phyloP scores from a whole-genome alignment of 495 filamentous ascomycete species.

The Neurospora tetrasperma region DNA sequence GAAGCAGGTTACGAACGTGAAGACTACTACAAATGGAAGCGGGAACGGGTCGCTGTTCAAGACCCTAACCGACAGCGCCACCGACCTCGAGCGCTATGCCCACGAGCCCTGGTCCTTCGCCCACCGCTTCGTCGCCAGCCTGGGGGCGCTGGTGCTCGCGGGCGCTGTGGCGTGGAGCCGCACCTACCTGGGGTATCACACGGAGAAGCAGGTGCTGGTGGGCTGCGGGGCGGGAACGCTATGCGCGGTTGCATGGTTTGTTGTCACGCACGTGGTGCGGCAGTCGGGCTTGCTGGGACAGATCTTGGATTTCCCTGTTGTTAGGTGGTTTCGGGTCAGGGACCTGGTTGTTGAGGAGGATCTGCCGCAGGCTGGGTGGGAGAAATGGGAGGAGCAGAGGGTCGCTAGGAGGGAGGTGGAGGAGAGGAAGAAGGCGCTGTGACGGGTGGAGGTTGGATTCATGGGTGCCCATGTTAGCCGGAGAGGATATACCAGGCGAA shows the following conservation, averaged over 20 bases:
- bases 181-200: conserved; percentile 92
- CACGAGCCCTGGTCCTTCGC: conserved; percentile 44
- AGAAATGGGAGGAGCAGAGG: conserved; percentile 58
- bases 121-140: conserved; percentile 47
- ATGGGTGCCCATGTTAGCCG: not conserved
- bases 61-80: conserved; percentile 11
- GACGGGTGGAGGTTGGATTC: not conserved
- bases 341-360: conserved; percentile 89
- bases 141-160: conserved; percentile 48
- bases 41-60: not conserved
- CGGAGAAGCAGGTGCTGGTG: conserved; percentile 71
- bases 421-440: conserved; percentile 1
- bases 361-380: conserved; percentile 85
- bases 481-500: not conserved
- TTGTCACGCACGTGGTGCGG: conserved; percentile 52
- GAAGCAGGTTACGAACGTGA: not conserved
- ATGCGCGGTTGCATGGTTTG: conserved; percentile 73
- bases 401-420: not conserved
- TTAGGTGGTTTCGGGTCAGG: conserved; percentile 55
- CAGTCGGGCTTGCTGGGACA: conserved; percentile 52
- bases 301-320: conserved; percentile 56
- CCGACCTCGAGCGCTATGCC: conserved; percentile 22
- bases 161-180: conserved; percentile 65
- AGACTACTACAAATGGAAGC: not conserved
- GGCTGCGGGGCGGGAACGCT: conserved; percentile 61